Base-by-base conservation (phyloP, 352 stramenopile genomes). In the Pythium folliculosum region DNA sequence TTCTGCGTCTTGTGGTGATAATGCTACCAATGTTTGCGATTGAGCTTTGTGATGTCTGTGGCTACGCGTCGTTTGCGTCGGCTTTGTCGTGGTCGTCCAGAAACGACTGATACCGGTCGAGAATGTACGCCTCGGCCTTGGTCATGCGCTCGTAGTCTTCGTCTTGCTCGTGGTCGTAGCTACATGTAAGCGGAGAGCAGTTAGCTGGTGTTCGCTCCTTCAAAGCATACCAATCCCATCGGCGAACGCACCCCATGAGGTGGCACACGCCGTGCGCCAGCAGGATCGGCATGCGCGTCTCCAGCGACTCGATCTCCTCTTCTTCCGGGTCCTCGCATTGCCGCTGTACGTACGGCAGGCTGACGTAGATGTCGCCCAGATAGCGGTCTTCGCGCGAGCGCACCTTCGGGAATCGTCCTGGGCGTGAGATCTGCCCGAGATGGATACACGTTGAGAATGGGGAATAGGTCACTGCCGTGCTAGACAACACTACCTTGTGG, bases 361-460 rank as follows among this genome's bases (percentile, higher is more conserved):
- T 91, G 65, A 95, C 86, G 77, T 89, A 95, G 17, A 95, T 90
- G 59, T 95, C 87, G 3, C 87, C 87, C 6, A 95, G 69, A 69
- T 94, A 94, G 0, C 87, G 80, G 43, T 89, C 84, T 10, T 91
- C 84, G 23, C 68, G 65, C 1, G 50, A 75, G 16, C 69, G 70
- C 27, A 90, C 77, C 14, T 68, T 60, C 5, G 85, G 85, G 40
- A 95, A 89, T 8, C 81, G 78, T 16, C 87, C 87, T 5, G 85
- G 84, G 17, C 63, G 57, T 21, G 67, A 64, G 50, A 94, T 79
- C 82, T 93, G 35, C 22, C 8, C 35, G 12, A 40, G 12, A 13
- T 40, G 35, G 12, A 40, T 16, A 40, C 35, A 16, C 35, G 35
- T 14, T 40, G 35, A 40, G 35, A 16, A 40, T 54, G 13, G 19